A percentile compares a stretch with the other conserved stretches of the same genome.
Conservation (phyloP, 2,329 filamentous ascomycete genomes). For the Neofusicoccum kwambonambiense region DNA sequence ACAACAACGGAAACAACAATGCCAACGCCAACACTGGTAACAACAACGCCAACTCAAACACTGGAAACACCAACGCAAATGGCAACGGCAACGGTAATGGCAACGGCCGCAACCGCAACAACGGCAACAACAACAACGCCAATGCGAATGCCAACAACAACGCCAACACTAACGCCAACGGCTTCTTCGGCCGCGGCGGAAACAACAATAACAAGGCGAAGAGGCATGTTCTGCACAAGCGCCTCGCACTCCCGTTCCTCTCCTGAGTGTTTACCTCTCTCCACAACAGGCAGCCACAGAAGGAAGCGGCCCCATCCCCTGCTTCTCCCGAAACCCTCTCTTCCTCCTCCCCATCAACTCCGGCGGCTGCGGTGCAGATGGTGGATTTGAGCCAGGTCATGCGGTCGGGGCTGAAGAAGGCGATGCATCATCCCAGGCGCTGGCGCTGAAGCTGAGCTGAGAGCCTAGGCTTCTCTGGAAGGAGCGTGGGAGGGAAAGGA, state of each 20-base stretch:
- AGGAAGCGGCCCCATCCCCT: too few species aligned
- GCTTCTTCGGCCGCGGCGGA: not conserved
- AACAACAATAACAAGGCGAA: slow-evolving; percentile 19
- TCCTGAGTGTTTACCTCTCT: not conserved
- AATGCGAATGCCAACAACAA: slow-evolving; percentile 4
- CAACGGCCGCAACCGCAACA: slow-evolving; percentile 18
- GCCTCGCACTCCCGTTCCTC: not conserved
- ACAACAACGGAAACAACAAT: slow-evolving; percentile 20
- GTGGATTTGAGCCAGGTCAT: not conserved
- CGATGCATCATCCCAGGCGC: not conserved
- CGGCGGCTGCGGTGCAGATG: not conserved
- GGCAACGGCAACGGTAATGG: not conserved
- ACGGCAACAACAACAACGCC: slow-evolving; percentile 18
- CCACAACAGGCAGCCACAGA: not conserved
- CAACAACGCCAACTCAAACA: slow-evolving; percentile 13
- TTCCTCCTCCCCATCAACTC: not conserved
- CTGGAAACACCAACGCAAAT: slow-evolving; percentile 20
- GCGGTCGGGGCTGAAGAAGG: slow-evolving; percentile 3
- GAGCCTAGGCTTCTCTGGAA: too few species aligned
- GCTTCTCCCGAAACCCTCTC: too few species aligned
- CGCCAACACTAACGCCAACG: not conserved
- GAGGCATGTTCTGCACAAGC: slow-evolving; percentile 6
- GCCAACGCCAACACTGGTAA: slow-evolving; percentile 14
- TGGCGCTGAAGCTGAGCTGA: too few species aligned
- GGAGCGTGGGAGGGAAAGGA: too few species aligned